phyloP scores from a whole-genome alignment of 2,329 filamentous ascomycete genomes.

The Monosporascus sp. region DNA sequence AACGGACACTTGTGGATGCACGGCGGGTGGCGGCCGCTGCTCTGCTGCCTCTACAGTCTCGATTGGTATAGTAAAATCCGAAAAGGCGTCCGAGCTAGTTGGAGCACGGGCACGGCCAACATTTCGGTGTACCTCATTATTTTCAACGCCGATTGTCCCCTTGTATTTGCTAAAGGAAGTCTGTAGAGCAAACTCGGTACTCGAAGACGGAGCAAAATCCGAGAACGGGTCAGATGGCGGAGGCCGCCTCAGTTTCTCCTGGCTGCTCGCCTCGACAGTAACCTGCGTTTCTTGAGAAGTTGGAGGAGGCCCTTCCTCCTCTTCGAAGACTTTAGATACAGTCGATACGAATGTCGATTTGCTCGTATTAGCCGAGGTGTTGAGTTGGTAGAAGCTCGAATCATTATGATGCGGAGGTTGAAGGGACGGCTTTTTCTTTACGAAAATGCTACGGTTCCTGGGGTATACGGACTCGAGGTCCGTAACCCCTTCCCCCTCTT shows the following conservation, averaged over 20 bases:
- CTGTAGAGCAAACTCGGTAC: constrained; percentile 19
- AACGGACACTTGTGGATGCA: neutral
- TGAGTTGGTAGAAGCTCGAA: constrained; percentile 9
- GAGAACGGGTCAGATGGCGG: constrained; percentile 13
- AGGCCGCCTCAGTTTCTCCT: constrained; percentile 14
- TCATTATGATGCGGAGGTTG: constrained; percentile 1
- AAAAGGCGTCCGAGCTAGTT: neutral
- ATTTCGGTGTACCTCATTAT: neutral
- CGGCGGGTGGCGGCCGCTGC: neutral
- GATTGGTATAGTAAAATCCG: neutral
- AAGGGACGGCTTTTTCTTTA: constrained; percentile 6
- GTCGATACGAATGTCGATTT: constrained; percentile 25
- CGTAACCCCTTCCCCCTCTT: constrained; percentile 1
- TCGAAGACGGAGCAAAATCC: constrained; percentile 14
- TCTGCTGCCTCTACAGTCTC: neutral
- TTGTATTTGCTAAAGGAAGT: constrained; percentile 11
- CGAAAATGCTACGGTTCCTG: constrained; percentile 10
- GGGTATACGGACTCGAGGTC: constrained; percentile 14
- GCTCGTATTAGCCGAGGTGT: constrained; percentile 26
- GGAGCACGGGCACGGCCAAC: neutral
- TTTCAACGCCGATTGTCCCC: no score
- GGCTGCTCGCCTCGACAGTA: constrained; percentile 25
- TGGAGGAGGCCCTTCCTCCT: constrained; percentile 10
- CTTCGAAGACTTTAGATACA: constrained; percentile 26
- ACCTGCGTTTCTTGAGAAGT: constrained; percentile 28